These are phyloP conservation scores for Hevea brasiliensis DNA, from an alignment of 345 rosid genomes.

Conservation along the genomic window DNA sequence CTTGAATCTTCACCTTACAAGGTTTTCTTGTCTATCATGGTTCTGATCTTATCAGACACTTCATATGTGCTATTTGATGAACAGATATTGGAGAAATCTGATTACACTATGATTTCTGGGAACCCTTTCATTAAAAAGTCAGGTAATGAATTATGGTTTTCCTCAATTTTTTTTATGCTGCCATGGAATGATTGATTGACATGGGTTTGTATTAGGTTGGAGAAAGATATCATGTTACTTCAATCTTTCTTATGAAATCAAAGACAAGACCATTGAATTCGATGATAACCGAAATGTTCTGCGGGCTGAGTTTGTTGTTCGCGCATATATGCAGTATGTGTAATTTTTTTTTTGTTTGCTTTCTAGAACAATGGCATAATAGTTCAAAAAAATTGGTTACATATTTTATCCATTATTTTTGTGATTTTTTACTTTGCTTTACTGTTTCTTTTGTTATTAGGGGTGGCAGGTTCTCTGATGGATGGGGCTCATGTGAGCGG, in stretches of 20 bases:
- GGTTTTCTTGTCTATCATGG: background rate
- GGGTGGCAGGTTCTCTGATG: constrained; percentile 85
- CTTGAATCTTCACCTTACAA: background rate
- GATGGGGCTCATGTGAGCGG: constrained; percentile 96
- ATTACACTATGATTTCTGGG: constrained; percentile 86
- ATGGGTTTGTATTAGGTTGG: constrained; percentile 60
- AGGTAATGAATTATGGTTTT: constrained; percentile 43
- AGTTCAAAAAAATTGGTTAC: background rate
- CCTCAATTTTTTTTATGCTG: background rate
- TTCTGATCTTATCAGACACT: constrained; percentile 1
- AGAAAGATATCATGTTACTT: constrained; percentile 94
- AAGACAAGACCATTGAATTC: constrained; percentile 82
- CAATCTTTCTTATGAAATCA: constrained; percentile 84
- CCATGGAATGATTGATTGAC: constrained; percentile 9
- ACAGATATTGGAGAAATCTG: constrained; percentile 90
- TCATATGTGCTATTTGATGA: constrained; percentile 18
- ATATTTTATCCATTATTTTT: background rate
- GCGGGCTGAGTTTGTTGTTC: constrained; percentile 84
- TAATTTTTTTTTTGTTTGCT: constrained; percentile 14
- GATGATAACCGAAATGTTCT: constrained; percentile 87
- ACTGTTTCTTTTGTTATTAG: constrained; percentile 30
- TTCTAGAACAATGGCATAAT: background rate
- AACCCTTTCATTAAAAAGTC: constrained; percentile 82
- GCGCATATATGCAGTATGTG: constrained; percentile 91
- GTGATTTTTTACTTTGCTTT: background rate